Base-by-base conservation (phyloP, 1,139 yeast genomes). In the Protomyces inouyei region DNA sequence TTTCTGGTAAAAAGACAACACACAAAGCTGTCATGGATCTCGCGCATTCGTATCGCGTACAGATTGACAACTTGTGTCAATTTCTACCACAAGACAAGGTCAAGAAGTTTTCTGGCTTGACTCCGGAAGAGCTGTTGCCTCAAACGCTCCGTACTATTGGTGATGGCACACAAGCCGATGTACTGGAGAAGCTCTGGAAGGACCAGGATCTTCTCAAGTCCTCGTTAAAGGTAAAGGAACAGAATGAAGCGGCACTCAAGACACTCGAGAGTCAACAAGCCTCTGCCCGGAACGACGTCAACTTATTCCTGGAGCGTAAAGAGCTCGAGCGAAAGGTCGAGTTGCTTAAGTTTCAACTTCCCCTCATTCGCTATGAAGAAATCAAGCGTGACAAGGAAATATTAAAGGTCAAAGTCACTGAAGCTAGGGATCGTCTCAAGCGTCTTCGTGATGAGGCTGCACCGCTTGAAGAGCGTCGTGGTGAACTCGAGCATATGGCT, bases 81-180 rank as follows among this genome's bases (percentile, higher is more conserved):
- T 95, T 95, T 72, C 76, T 95, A 61, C 97, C 98, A 0, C 99
- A 95, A 73, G 98, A 93, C 71, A 80, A 95, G 69, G 98, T 93
- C 8, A 93, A 96, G 0, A 92, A 90, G 69, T 95, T 95, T 77
- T 96, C 98, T 0, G 83, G 86, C 4, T 77, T 90, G 67, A 82
- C 88, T 16, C 88, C 96, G 0, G 92, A 87, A 67, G 85, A 85
- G 68, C 76, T 93, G 10, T 78, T 95, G 10, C 72, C 80, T 40
- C 96, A 89, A 71, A 89, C 96, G 0, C 90, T 91, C 72, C 78
- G 95, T 65, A 91, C 97, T 0, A 82, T 91, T 48, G 90, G 89
- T 9, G 78, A 84, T 65, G 84, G 85, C 0, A 79, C 81, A 51
- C 76, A 92, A 68, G 74, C 84, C 25, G 74, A 76, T 2, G 79